A percentile compares a stretch with the other conserved stretches of the same genome.
These are phyloP conservation scores for Podospora appendiculata DNA, from an alignment of 495 filamentous ascomycete genomes.

Conservation along the genomic window DNA sequence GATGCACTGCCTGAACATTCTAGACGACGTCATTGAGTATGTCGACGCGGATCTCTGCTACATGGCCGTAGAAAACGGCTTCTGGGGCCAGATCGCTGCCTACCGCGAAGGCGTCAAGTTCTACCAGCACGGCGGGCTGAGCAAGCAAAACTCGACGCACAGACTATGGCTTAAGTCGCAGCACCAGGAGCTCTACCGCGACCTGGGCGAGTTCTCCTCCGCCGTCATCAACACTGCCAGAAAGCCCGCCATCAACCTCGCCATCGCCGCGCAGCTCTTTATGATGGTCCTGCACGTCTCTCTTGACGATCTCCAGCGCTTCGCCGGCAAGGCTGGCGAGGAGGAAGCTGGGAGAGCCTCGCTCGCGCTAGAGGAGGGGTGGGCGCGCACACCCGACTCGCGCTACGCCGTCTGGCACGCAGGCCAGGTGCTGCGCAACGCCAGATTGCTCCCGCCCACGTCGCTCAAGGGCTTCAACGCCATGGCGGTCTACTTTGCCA, in stretches of 20 bases:
- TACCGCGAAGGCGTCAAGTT: constrained; percentile 38
- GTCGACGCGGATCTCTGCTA: constrained; percentile 41
- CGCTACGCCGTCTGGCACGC: constrained; percentile 51
- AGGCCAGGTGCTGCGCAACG: constrained; percentile 47
- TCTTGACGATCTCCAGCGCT: constrained; percentile 51
- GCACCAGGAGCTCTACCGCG: constrained; percentile 12
- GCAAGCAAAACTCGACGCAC: constrained; percentile 1
- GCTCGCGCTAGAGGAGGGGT: constrained; percentile 33
- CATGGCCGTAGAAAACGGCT: constrained; percentile 39
- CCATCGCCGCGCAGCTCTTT: constrained; percentile 33
- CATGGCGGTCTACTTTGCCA: constrained; percentile 50
- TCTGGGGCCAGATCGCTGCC: constrained; percentile 46
- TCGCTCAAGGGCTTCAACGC: constrained; percentile 45
- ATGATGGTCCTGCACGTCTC: constrained; percentile 49
- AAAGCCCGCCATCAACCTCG: constrained; percentile 8
- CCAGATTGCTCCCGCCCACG: constrained; percentile 32
- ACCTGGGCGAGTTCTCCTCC: constrained; percentile 8
- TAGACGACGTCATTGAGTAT: constrained; percentile 16
- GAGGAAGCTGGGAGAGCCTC: constrained; percentile 45
- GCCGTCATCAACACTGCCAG: constrained; percentile 1
- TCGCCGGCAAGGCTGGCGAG: constrained; percentile 48
- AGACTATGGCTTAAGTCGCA: constrained; percentile 6
- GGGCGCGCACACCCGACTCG: constrained; percentile 40
- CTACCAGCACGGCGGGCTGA: background rate
- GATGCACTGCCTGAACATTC: constrained; percentile 18